These are phyloP conservation scores for Russula earlei DNA, from an alignment of 768 basidiomycete species.

Conservation along the genomic window DNA sequence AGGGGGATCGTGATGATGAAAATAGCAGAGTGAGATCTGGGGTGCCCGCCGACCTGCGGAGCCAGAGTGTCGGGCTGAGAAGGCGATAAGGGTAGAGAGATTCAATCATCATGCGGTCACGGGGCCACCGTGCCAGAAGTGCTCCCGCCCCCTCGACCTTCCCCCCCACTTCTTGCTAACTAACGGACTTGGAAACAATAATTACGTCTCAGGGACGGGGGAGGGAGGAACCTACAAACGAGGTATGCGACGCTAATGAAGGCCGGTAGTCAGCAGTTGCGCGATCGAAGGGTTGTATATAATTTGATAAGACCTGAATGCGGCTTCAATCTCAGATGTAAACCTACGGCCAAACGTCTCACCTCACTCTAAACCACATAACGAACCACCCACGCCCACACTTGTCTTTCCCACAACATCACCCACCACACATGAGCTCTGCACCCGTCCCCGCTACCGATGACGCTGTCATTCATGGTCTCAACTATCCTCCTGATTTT, in stretches of 20 bases:
- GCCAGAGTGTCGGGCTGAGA: constrained; percentile 3
- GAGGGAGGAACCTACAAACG: neutral
- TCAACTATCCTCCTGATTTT: constrained; percentile 22
- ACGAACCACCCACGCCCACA: neutral
- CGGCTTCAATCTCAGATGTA: constrained; percentile 16
- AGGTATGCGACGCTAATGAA: neutral
- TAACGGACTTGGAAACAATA: constrained; percentile 1
- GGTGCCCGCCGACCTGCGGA: constrained; percentile 4
- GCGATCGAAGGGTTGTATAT: constrained; percentile 2
- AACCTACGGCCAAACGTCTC: neutral
- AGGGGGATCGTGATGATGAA: no score
- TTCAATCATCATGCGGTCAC: constrained; percentile 14
- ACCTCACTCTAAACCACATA: neutral
- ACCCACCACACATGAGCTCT: constrained; percentile 7
- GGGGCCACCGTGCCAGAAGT: constrained; percentile 5
- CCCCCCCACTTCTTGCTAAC: neutral
- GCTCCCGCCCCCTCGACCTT: neutral
- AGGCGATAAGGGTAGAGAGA: constrained; percentile 15
- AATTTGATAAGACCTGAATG: constrained; percentile 7
- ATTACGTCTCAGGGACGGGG: constrained; percentile 14
- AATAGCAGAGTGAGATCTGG: constrained; percentile 11
- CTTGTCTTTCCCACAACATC: constrained; percentile 7
- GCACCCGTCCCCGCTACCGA: neutral
- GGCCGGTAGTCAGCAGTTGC: constrained; percentile 3
- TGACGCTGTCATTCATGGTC: constrained; percentile 18